These are phyloP conservation scores for Halophytophthora polymorphica DNA, from an alignment of 352 stramenopile species.

Conservation along the genomic window DNA sequence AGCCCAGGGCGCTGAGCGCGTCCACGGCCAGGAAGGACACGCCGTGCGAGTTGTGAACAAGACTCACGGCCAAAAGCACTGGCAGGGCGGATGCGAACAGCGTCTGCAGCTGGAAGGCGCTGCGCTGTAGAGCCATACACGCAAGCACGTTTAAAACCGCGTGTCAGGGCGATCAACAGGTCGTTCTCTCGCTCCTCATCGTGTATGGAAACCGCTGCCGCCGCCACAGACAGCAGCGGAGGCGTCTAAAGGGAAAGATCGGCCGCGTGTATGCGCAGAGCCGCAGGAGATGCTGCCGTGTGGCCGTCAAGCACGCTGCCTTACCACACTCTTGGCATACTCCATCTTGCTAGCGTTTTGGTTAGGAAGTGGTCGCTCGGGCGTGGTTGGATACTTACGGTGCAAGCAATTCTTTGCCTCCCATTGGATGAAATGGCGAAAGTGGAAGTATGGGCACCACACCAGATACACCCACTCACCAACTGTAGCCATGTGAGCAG, in stretches of 20 bases:
- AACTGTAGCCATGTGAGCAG: too few relatives aligned
- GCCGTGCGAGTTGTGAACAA: constrained; percentile 40
- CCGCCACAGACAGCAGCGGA: not conserved
- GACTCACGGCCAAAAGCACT: constrained; percentile 48
- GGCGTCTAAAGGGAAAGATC: not conserved
- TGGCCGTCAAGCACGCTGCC: too few relatives aligned
- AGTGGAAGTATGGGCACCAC: not conserved
- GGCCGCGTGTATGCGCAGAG: too few relatives aligned
- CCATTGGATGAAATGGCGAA: not conserved
- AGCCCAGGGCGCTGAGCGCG: constrained; percentile 25
- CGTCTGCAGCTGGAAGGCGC: constrained; percentile 48
- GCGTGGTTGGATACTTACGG: not conserved
- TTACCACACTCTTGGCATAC: constrained; percentile 57
- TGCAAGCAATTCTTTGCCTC: not conserved
- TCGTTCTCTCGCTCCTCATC: not conserved
- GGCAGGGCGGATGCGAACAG: constrained; percentile 55
- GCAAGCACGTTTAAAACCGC: not conserved
- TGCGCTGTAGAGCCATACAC: constrained; percentile 17
- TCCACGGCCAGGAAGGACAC: constrained; percentile 43
- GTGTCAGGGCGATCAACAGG: not conserved
- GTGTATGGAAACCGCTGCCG: not conserved
- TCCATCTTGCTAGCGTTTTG: constrained; percentile 29
- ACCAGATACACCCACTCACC: not conserved
- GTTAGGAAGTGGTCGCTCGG: not conserved
- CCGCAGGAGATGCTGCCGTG: too few relatives aligned